These are phyloP conservation scores for Phytophthora nicotianae DNA, from an alignment of 352 stramenopile species.

Conservation along the genomic window DNA sequence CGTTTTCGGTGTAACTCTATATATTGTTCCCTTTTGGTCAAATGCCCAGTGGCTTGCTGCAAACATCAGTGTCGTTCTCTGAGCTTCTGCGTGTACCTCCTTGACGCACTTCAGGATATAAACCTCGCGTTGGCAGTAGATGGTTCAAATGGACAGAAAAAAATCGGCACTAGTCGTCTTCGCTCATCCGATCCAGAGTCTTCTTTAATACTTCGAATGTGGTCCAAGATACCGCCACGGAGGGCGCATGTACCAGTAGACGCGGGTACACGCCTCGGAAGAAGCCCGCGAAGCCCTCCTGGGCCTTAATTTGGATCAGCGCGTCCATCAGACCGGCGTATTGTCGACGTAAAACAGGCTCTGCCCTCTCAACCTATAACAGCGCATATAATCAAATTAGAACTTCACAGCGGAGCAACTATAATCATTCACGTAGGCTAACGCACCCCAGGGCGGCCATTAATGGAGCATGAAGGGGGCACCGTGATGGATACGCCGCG, in stretches of 20 bases:
- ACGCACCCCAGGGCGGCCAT: constrained; percentile 47
- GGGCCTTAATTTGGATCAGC: constrained; percentile 87
- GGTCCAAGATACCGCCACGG: constrained; percentile 99
- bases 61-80: constrained; percentile 15
- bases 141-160: constrained; percentile 30
- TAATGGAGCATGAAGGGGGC: constrained; percentile 63
- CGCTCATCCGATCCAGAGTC: constrained; percentile 62
- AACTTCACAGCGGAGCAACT: neutral
- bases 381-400: constrained; percentile 8
- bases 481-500: constrained; percentile 67
- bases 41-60: constrained; percentile 22
- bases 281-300: constrained; percentile 95
- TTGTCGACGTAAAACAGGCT: constrained; percentile 68
- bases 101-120: constrained; percentile 24
- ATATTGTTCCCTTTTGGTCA: constrained; percentile 41
- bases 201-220: constrained; percentile 98
- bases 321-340: constrained; percentile 79
- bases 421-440: too few species aligned
- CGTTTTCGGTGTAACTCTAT: constrained; percentile 42
- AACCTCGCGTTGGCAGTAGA: constrained; percentile 24
- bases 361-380: constrained; percentile 27
- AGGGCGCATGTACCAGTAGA: constrained; percentile 95
- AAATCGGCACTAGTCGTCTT: constrained; percentile 31
- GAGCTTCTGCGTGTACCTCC: constrained; percentile 19
- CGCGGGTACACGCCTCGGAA: constrained; percentile 95